These are phyloP conservation scores for Fagopyrum homotropicum DNA, from an alignment of 148 eudicot species.

Conservation along the genomic window DNA sequence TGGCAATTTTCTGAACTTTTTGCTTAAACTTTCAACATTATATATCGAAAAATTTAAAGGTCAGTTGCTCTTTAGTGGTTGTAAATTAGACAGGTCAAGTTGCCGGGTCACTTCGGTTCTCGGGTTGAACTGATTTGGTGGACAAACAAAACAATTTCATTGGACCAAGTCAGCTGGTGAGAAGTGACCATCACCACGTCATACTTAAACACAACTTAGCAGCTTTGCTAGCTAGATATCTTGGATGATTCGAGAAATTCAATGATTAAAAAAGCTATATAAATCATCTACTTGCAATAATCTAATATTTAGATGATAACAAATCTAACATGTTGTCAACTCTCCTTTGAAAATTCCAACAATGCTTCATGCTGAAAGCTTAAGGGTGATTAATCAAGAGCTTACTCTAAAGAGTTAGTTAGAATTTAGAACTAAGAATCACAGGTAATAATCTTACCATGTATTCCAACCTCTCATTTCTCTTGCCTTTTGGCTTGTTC, in stretches of 20 bases:
- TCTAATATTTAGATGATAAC: background rate
- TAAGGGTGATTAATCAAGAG: background rate
- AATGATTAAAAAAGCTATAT: background rate
- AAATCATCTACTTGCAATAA: background rate
- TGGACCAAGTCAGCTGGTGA: background rate
- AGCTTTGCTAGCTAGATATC: background rate
- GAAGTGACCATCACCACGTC: background rate
- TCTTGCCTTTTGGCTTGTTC: background rate
- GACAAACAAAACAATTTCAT: background rate
- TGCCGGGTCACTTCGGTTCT: no score
- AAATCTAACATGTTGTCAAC: background rate
- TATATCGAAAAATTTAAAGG: no score
- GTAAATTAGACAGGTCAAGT: no score
- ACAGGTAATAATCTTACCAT: background rate
- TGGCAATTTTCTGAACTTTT: no score
- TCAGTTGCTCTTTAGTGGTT: no score
- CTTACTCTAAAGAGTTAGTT: no score
- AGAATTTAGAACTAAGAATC: background rate
- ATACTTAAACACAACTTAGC: background rate
- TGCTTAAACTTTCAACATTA: no score
- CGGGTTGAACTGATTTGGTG: background rate
- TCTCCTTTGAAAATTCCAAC: background rate
- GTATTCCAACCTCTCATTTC: background rate
- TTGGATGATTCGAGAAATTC: background rate
- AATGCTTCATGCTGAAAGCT: background rate